Conservation (phyloP, 345 rosid species). For the Populus nigra region DNA sequence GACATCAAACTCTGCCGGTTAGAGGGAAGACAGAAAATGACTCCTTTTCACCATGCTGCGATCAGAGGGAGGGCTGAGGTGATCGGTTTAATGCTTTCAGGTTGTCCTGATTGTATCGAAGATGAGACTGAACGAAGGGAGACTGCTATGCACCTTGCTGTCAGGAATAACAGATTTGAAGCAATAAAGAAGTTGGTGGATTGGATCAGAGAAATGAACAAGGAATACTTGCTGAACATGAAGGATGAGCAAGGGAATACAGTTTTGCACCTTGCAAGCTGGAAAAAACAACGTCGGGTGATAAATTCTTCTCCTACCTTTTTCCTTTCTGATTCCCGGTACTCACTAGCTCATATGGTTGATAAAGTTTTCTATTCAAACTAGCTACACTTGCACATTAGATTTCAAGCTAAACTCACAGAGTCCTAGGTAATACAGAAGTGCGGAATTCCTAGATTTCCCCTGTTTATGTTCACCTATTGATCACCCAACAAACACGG, state of each 20-base stretch:
- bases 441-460: no score
- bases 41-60: conserved; percentile 15
- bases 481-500: no score
- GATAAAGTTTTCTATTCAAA: no score
- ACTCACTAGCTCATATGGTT: neutral
- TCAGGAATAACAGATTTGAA: conserved; percentile 9
- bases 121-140: conserved; percentile 9
- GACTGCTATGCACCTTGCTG: conserved; percentile 13
- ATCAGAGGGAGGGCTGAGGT: conserved; percentile 11
- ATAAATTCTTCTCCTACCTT: neutral
- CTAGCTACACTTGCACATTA: no score
- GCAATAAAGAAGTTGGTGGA: neutral
- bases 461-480: no score
- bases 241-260: conserved; percentile 16
- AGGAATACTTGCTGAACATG: conserved; percentile 2
- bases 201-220: neutral
- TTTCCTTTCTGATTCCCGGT: neutral
- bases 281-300: conserved; percentile 15
- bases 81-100: neutral
- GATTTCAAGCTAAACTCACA: no score
- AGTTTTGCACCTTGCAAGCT: conserved; percentile 12
- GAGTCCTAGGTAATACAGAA: no score
- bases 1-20: conserved; percentile 9
- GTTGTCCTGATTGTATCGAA: conserved; percentile 2
- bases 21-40: conserved; percentile 8